These are phyloP conservation scores for Sclerotinia spermophila DNA, from an alignment of 2,329 filamentous ascomycete genomes.

Conservation along the genomic window DNA sequence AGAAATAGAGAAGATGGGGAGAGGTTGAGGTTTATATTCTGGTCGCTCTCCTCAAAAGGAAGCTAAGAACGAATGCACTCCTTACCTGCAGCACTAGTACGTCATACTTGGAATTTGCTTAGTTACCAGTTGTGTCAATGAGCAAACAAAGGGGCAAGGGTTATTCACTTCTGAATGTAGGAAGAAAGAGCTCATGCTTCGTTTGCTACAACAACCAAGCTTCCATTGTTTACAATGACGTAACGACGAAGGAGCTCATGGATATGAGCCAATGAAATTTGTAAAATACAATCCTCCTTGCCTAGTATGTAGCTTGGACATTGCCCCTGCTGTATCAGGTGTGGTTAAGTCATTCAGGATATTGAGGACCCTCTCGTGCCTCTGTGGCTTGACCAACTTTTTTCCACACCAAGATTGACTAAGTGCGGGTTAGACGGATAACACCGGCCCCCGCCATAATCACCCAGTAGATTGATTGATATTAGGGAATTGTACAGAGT, in stretches of 20 bases:
- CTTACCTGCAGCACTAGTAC: not conserved
- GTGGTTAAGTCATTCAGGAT: not conserved
- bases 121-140: not conserved
- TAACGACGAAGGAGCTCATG: not conserved
- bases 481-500: no score
- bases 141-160: not conserved
- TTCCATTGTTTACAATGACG: conserved; percentile 1
- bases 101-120: not conserved
- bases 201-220: not conserved
- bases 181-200: not conserved
- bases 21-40: conserved; percentile 15
- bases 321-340: not conserved
- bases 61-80: not conserved
- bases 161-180: not conserved
- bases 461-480: no score
- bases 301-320: not conserved
- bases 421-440: not conserved
- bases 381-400: conserved; percentile 12
- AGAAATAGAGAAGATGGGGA: not conserved
- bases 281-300: not conserved
- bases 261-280: not conserved
- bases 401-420: not conserved
- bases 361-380: not conserved
- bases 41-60: not conserved
- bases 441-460: conserved; percentile 9